Conservation (phyloP, 1,284 basidiomycete genomes). For the Quambalaria eucalypti region DNA sequence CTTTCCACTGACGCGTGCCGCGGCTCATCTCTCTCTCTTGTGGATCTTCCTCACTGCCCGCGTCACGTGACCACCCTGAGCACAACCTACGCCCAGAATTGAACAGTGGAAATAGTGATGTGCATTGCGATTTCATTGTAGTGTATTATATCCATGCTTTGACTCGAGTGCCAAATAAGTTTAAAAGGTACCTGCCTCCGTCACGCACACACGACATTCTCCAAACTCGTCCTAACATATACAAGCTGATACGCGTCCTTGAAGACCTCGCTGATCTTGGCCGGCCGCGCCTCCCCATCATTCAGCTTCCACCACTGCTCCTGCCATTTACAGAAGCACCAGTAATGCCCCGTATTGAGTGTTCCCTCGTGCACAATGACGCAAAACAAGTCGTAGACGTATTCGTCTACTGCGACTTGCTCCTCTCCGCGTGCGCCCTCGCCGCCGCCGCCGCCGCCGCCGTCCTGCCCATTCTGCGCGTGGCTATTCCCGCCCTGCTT, state of each 20-base stretch:
- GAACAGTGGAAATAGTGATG: too few relatives aligned
- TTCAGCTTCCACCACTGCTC: background rate
- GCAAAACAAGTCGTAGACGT: slow-evolving; percentile 73
- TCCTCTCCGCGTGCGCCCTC: background rate
- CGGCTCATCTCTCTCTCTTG: too few relatives aligned
- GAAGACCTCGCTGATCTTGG: background rate
- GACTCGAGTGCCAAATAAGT: too few relatives aligned
- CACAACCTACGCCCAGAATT: too few relatives aligned
- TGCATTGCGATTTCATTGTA: too few relatives aligned
- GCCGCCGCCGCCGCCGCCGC: slow-evolving; percentile 46
- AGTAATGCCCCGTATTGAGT: slow-evolving; percentile 65
- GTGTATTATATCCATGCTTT: too few relatives aligned
- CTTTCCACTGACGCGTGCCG: too few relatives aligned
- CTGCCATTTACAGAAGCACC: background rate
- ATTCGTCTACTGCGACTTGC: slow-evolving; percentile 46
- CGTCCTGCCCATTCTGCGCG: too few relatives aligned
- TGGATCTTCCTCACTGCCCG: too few relatives aligned
- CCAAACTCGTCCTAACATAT: background rate
- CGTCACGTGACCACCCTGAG: too few relatives aligned
- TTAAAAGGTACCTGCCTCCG: too few relatives aligned
- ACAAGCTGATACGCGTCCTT: background rate
- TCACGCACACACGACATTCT: background rate
- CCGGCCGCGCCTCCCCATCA: background rate
- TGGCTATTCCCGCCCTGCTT: slow-evolving; percentile 14
- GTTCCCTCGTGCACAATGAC: slow-evolving; percentile 85